Conservation (phyloP, 2,329 filamentous ascomycete genomes). For the Fusarium luffae region DNA sequence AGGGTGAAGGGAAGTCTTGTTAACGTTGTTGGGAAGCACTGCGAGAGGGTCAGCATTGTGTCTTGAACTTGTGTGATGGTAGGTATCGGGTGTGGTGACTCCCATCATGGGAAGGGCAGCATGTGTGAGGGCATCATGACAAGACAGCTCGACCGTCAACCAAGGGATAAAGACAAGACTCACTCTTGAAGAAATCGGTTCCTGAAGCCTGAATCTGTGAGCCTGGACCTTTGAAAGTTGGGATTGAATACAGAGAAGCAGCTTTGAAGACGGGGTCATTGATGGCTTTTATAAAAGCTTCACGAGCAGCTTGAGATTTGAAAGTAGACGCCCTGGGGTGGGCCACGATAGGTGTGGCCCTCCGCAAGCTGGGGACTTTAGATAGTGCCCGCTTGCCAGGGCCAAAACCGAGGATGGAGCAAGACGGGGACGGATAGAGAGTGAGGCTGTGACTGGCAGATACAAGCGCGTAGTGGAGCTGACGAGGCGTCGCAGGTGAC, state of each 20-base stretch:
- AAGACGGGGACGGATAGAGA: conserved; percentile 30
- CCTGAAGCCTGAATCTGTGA: conserved; percentile 53
- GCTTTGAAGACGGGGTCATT: conserved; percentile 55
- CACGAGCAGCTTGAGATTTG: conserved; percentile 43
- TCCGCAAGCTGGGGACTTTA: conserved; percentile 41
- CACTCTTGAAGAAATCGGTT: conserved; percentile 57
- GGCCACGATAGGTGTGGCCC: conserved; percentile 39
- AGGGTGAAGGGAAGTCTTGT: conserved; percentile 93
- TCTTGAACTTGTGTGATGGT: conserved; percentile 14
- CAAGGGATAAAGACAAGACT: conserved; percentile 41
- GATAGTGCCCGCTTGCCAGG: conserved; percentile 45
- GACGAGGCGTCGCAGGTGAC: conserved; percentile 46
- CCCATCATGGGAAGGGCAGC: conserved; percentile 6
- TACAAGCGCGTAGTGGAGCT: conserved; percentile 47
- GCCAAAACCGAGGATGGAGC: conserved; percentile 47
- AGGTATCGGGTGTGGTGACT: conserved; percentile 11
- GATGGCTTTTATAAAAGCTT: conserved; percentile 55
- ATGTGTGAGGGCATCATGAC: conserved; percentile 27
- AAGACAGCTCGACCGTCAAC: conserved; percentile 9
- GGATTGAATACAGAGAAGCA: conserved; percentile 54
- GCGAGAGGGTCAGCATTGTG: conserved; percentile 34
- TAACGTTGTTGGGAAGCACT: conserved; percentile 74
- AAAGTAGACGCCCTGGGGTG: conserved; percentile 42
- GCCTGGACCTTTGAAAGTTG: conserved; percentile 53
- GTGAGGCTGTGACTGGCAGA: conserved; percentile 38